These are phyloP conservation scores for Colletotrichum sp. DNA, from an alignment of 2,329 filamentous ascomycete species.

Conservation along the genomic window DNA sequence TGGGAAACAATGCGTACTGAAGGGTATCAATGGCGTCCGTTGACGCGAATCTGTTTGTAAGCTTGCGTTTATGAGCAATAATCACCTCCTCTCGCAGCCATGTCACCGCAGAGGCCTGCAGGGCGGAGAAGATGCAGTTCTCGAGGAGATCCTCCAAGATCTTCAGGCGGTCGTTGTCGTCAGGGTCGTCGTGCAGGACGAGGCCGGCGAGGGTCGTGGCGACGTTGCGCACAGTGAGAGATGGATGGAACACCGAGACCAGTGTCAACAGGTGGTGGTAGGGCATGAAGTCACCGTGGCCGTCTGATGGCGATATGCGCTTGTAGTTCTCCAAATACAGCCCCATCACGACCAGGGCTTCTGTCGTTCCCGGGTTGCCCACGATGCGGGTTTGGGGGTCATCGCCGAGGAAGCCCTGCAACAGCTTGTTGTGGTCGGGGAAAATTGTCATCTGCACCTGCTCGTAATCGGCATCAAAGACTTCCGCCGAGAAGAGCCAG, in stretches of 20 bases:
- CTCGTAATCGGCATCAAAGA: conserved; percentile 63
- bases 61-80: conserved; percentile 39
- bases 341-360: conserved; percentile 64
- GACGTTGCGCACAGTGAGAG: conserved; percentile 58
- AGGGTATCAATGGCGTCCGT: conserved; percentile 62
- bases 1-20: conserved; percentile 67
- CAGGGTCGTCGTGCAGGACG: conserved; percentile 63
- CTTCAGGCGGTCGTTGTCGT: conserved; percentile 61
- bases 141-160: conserved; percentile 70
- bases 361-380: conserved; percentile 58
- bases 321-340: conserved; percentile 62
- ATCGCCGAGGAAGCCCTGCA: conserved; percentile 58
- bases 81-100: conserved; percentile 70
- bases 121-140: conserved; percentile 66
- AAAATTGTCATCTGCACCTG: conserved; percentile 62
- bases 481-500: conserved; percentile 64
- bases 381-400: conserved; percentile 54
- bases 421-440: conserved; percentile 61
- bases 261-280: conserved; percentile 66
- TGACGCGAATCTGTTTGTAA: conserved; percentile 47
- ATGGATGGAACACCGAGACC: conserved; percentile 61
- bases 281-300: conserved; percentile 54
- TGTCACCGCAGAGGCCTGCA: conserved; percentile 66
- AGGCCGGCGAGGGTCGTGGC: conserved; percentile 57
- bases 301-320: conserved; percentile 39